Evolutionary conservation across 2,329 filamentous ascomycete species (phyloP).

Genomic region (Botrytis fragariae): DNA sequence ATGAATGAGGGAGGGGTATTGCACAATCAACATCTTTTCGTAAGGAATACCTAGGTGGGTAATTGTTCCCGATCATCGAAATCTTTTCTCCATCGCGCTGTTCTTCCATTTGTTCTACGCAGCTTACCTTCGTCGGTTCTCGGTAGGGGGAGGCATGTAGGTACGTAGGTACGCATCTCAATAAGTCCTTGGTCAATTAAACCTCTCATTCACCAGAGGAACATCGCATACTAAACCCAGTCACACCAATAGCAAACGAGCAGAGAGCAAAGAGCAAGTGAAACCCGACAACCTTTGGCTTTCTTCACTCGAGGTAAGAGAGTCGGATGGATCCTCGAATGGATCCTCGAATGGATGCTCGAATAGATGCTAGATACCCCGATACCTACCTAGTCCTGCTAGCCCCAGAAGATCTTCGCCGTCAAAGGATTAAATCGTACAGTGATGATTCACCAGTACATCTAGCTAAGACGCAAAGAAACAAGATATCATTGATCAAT

Average conservation of each 20-base stretch:
- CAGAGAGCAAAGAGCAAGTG: neutral
- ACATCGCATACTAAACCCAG: neutral
- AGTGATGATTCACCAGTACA: neutral
- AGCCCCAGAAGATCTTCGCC: neutral
- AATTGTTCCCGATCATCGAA: neutral
- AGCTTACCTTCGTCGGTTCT: too few relatives aligned
- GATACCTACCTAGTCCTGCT: neutral
- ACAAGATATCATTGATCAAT: neutral
- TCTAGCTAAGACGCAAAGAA: neutral
- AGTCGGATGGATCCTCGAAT: too few relatives aligned
- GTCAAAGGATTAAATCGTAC: neutral
- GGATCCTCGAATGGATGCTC: too few relatives aligned
- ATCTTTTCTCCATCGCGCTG: neutral
- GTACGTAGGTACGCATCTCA: neutral
- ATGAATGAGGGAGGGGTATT: too few relatives aligned
- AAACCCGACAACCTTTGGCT: neutral
- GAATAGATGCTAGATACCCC: too few relatives aligned
- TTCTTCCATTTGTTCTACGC: neutral
- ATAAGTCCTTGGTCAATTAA: neutral
- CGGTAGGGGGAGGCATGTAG: too few relatives aligned
- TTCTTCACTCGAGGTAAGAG: neutral
- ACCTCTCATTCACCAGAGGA: neutral
- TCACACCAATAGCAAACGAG: neutral
- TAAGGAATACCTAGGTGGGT: neutral
- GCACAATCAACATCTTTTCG: too few relatives aligned